A percentile compares a stretch with the other conserved stretches of the same genome.
Conservation (phyloP, 1,284 basidiomycete genomes). For the Cutaneotrichosporon arboriforme region DNA sequence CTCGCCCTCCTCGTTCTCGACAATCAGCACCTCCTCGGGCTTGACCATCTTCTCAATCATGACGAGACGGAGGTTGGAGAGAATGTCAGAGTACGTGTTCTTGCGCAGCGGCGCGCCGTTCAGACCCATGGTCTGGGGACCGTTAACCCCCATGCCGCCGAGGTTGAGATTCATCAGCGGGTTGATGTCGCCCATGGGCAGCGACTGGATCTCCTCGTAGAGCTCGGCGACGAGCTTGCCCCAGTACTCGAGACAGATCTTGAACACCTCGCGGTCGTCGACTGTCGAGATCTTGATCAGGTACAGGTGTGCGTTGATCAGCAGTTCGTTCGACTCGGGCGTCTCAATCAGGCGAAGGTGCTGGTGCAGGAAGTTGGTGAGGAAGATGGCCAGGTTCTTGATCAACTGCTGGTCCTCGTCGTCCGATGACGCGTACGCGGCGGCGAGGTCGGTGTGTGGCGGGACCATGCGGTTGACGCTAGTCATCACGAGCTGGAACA, state of each 20-base stretch:
- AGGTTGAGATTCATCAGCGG: constrained; percentile 89
- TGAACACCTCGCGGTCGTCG: constrained; percentile 98
- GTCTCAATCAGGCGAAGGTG: constrained; percentile 92
- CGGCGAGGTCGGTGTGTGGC: constrained; percentile 73
- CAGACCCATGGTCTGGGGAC: constrained; percentile 55
- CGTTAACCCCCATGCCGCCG: constrained; percentile 54
- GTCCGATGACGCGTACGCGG: constrained; percentile 83
- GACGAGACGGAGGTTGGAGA: constrained; percentile 90
- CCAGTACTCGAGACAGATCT: constrained; percentile 99
- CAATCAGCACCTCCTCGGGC: constrained; percentile 96
- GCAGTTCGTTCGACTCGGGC: constrained; percentile 82
- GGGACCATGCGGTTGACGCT: constrained; percentile 94
- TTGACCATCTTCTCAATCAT: constrained; percentile 99
- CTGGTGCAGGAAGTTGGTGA: constrained; percentile 89
- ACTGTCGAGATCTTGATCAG: constrained; percentile 99
- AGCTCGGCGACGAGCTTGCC: constrained; percentile 93
- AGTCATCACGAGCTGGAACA: constrained; percentile 98
- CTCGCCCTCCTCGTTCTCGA: constrained; percentile 97
- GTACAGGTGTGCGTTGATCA: constrained; percentile 95
- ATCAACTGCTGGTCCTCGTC: constrained; percentile 96
- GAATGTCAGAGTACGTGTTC: constrained; percentile 89
- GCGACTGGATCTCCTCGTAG: constrained; percentile 88
- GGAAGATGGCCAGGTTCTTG: constrained; percentile 92
- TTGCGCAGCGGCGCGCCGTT: constrained; percentile 77
- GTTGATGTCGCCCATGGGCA: constrained; percentile 78